A percentile compares a stretch with the other conserved stretches of the same genome.
These are phyloP conservation scores for Aspergillus clavatus DNA, from an alignment of 2,329 filamentous ascomycete species.

Conservation along the genomic window DNA sequence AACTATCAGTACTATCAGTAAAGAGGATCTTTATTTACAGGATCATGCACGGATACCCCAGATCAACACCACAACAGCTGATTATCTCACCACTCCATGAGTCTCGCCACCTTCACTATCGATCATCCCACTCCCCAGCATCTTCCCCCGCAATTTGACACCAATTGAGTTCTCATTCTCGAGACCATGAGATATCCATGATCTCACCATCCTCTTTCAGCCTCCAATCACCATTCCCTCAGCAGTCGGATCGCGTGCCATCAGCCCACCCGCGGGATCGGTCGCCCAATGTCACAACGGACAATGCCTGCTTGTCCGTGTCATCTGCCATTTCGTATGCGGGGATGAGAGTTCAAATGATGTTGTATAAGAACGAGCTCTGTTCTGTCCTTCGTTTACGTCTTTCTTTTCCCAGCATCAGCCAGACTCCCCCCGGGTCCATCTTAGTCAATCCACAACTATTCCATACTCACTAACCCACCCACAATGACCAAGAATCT, in stretches of 20 bases:
- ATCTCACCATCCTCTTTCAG: neutral
- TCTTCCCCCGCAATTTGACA: neutral
- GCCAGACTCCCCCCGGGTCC: too few species aligned
- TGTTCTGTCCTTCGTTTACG: neutral
- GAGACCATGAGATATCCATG: neutral
- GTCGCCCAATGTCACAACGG: neutral
- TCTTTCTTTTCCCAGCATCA: neutral
- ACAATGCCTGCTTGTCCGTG: neutral
- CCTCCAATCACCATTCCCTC: neutral
- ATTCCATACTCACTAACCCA: neutral
- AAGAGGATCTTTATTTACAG: too few species aligned
- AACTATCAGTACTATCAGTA: too few species aligned
- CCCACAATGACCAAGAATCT: neutral
- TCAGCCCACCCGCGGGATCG: neutral
- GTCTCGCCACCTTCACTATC: neutral
- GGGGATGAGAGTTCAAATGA: neutral
- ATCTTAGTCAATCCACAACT: neutral
- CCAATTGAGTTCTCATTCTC: too few species aligned
- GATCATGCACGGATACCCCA: too few species aligned
- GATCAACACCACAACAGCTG: too few species aligned
- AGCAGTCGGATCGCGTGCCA: neutral
- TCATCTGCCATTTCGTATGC: neutral
- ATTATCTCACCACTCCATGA: neutral
- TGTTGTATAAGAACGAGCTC: too few species aligned
- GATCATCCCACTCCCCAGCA: neutral